phyloP scores from a whole-genome alignment of 2,329 filamentous ascomycete genomes.

The Phialophora expanda region DNA sequence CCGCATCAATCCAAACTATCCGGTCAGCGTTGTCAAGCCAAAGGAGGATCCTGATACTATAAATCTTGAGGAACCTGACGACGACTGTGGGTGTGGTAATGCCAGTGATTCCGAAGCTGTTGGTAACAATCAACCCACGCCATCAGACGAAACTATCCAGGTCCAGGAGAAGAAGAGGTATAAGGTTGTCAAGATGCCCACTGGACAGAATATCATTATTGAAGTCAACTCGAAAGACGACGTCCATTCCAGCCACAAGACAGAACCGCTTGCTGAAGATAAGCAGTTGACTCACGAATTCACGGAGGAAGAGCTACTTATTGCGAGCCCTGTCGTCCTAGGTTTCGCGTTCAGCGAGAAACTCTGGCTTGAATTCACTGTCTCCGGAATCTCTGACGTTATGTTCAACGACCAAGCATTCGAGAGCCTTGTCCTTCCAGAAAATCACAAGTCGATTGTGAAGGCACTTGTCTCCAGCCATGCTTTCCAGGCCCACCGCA shows the following conservation, averaged over 20 bases:
- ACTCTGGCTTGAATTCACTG: constrained; percentile 84
- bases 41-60: constrained; percentile 64
- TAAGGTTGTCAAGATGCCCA: constrained; percentile 61
- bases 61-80: constrained; percentile 40
- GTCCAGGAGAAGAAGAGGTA: constrained; percentile 54
- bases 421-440: constrained; percentile 74
- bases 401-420: constrained; percentile 85
- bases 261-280: constrained; percentile 62
- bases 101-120: constrained; percentile 44
- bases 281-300: constrained; percentile 59
- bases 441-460: constrained; percentile 69
- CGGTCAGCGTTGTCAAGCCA: constrained; percentile 73
- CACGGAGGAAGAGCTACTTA: constrained; percentile 80
- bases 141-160: constrained; percentile 43
- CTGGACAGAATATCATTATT: constrained; percentile 58
- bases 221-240: constrained; percentile 62
- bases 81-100: constrained; percentile 45
- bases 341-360: constrained; percentile 90
- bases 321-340: constrained; percentile 81
- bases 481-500: constrained; percentile 79
- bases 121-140: constrained; percentile 42
- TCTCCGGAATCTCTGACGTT: constrained; percentile 79
- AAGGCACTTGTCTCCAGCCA: constrained; percentile 83
- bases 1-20: constrained; percentile 84
- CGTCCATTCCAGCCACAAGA: constrained; percentile 57